Evolutionary conservation across 2,329 filamentous ascomycete species (phyloP), one percentile per base, ranked within the genome.

Genomic region (Lizonia empirigonia): DNA sequence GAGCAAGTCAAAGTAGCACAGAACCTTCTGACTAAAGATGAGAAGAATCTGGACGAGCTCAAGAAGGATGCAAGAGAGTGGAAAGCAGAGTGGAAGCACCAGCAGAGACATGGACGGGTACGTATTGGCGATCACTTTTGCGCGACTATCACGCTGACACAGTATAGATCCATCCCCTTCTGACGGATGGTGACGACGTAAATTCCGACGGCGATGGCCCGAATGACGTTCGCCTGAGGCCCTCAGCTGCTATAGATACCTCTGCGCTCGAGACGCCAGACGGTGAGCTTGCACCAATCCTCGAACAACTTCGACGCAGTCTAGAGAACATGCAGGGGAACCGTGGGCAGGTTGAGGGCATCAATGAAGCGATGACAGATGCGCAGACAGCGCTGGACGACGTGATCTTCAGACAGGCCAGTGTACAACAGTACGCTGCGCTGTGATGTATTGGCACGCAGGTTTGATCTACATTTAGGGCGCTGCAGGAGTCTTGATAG

Each of bases 1-100:
- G 74, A 77, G 22, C 86, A 88, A 69, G 80, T 82, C 58, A 78
- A 77, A 53, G 78, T 77, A 59, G 80, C 86, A 47, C 80, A 86
- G 71, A 46, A 55, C 26, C 26, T 65, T 12, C 54, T 72, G 18
- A 39, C 58, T 10, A 64, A 58, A 24, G 68, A 73, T 23, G 61
- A 71, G 27, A 52, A 67, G 24, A 56, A 58, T 10, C 37, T 71
- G 23, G 61, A 65, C 23, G 47, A 60, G 46, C 60, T 73, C 57
- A 68, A 68, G 50, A 64, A 44, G 47, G 61, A 70, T 36, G 58
- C 57, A 27, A 64, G 62, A 49, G 55, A 63, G 34, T 70, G 67
- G 68, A 66, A 50, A 48, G 47, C 50, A 15, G 59, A 63, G 37
- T 70, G 67, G 68, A 70, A 65, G 53, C 59, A 61, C 45, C 65